A percentile compares a stretch with the other conserved stretches of the same genome.
Conservation (phyloP, 768 basidiomycete species). For the Amylocystis lapponica region DNA sequence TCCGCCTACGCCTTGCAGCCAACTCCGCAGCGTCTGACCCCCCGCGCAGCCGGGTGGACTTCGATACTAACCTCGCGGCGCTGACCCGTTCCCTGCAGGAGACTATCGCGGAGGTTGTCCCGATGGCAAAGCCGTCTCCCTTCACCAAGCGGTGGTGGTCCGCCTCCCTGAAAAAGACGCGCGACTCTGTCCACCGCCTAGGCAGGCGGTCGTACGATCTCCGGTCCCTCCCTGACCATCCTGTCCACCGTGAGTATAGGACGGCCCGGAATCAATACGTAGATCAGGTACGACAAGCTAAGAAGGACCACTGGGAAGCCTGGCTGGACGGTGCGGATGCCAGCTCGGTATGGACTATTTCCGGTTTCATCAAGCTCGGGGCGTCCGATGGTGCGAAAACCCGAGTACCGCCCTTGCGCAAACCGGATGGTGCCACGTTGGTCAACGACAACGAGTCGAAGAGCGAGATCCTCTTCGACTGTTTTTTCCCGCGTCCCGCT, state of each 20-base stretch:
- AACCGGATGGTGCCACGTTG: not conserved
- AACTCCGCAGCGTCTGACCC: no score
- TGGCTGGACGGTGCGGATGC: slow-evolving; percentile 15
- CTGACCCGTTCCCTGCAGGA: slow-evolving; percentile 15
- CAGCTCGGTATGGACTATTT: slow-evolving; percentile 16
- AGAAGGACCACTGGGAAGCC: slow-evolving; percentile 19
- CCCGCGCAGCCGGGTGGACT: not conserved
- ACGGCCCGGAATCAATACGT: slow-evolving; percentile 9
- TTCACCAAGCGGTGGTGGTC: slow-evolving; percentile 31
- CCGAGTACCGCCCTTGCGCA: slow-evolving; percentile 15
- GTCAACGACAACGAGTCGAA: slow-evolving; percentile 9
- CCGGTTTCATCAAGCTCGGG: slow-evolving; percentile 2
- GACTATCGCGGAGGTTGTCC: slow-evolving; percentile 15
- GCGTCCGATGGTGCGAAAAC: slow-evolving; percentile 9
- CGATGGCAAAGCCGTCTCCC: slow-evolving; percentile 12
- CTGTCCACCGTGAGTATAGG: slow-evolving; percentile 9
- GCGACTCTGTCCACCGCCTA: slow-evolving; percentile 12
- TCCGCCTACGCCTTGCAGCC: slow-evolving; percentile 6
- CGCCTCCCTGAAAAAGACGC: slow-evolving; percentile 19
- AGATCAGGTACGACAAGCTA: slow-evolving; percentile 11
- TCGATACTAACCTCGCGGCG: slow-evolving; percentile 1
- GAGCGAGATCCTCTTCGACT: slow-evolving; percentile 10
- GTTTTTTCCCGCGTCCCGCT: slow-evolving; percentile 25
- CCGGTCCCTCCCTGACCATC: slow-evolving; percentile 8
- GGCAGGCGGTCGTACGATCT: slow-evolving; percentile 2